Evolutionary conservation across 2,329 filamentous ascomycete genomes (phyloP).

Genomic region (Pseudogymnoascus destructans): DNA sequence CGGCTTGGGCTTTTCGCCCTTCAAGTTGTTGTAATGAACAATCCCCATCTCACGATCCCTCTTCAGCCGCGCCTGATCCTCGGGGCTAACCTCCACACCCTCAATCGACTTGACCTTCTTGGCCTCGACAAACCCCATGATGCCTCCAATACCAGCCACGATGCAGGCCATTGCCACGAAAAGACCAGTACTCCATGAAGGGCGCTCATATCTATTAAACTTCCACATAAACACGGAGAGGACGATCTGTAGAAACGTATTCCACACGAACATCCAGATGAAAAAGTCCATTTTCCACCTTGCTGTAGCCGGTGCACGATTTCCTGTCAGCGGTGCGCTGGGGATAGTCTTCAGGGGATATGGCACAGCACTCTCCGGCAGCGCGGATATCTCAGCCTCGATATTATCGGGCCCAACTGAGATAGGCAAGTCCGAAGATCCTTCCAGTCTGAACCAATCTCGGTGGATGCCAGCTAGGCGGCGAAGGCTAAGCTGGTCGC

Average conservation of each 20-base stretch:
- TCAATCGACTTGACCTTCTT: slow-evolving; percentile 59
- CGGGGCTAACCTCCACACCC: slow-evolving; percentile 49
- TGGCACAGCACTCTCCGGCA: slow-evolving; percentile 40
- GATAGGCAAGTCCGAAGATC: slow-evolving; percentile 45
- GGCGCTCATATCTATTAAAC: slow-evolving; percentile 58
- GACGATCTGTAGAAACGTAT: slow-evolving; percentile 63
- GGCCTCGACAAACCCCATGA: slow-evolving; percentile 59
- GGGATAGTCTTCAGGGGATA: slow-evolving; percentile 51
- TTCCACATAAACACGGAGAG: slow-evolving; percentile 77
- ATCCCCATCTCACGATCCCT: slow-evolving; percentile 42
- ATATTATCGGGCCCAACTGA: slow-evolving; percentile 41
- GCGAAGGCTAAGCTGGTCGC: slow-evolving; percentile 44
- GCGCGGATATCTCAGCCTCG: slow-evolving; percentile 27
- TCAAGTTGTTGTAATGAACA: slow-evolving; percentile 44
- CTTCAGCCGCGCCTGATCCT: slow-evolving; percentile 38
- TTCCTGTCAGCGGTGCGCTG: slow-evolving; percentile 55
- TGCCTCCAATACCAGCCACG: slow-evolving; percentile 53
- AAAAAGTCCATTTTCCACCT: slow-evolving; percentile 70
- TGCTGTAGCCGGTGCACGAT: slow-evolving; percentile 51
- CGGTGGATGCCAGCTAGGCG: slow-evolving; percentile 61
- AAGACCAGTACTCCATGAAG: slow-evolving; percentile 65
- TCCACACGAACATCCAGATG: slow-evolving; percentile 64
- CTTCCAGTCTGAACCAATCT: slow-evolving; percentile 61
- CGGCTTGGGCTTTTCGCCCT: slow-evolving; percentile 37
- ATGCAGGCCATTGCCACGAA: slow-evolving; percentile 65